Percentiles rank a stretch among this genome's conserved stretches.
Conservation (phyloP, 257 asterid genomes). For the Solanum tarijense region DNA sequence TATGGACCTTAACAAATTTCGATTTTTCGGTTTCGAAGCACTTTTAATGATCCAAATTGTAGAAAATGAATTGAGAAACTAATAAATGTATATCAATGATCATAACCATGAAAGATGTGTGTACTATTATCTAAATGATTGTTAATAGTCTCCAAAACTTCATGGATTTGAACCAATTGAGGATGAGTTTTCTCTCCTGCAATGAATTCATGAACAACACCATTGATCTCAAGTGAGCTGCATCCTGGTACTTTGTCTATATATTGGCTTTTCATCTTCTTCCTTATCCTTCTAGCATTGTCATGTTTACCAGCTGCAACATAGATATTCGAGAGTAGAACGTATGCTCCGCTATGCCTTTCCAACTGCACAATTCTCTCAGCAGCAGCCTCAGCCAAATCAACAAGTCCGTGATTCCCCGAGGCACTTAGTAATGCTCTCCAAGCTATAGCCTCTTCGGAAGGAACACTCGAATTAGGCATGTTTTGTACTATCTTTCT, state of each 20-base stretch:
- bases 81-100: background rate
- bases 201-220: constrained; percentile 49
- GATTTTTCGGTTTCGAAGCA: background rate
- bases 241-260: constrained; percentile 69
- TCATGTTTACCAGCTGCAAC: constrained; percentile 46
- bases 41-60: background rate
- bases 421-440: constrained; percentile 55
- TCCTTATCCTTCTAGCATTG: constrained; percentile 32
- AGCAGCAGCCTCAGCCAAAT: constrained; percentile 52
- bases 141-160: constrained; percentile 20
- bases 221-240: constrained; percentile 57
- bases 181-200: constrained; percentile 50
- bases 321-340: constrained; percentile 51
- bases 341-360: constrained; percentile 54
- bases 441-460: constrained; percentile 57
- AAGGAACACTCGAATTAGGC: constrained; percentile 17
- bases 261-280: constrained; percentile 38
- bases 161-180: constrained; percentile 16
- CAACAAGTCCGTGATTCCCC: constrained; percentile 29
- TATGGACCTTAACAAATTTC: too few species aligned
- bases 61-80: background rate
- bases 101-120: background rate
- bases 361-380: constrained; percentile 45
- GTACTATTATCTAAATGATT: constrained; percentile 15
- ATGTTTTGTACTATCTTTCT: constrained; percentile 25